Evolutionary conservation across 805 yeast species (phyloP), one percentile per base, ranked within the genome.

Genomic region (Vanderwaltozyma tropicalis): DNA sequence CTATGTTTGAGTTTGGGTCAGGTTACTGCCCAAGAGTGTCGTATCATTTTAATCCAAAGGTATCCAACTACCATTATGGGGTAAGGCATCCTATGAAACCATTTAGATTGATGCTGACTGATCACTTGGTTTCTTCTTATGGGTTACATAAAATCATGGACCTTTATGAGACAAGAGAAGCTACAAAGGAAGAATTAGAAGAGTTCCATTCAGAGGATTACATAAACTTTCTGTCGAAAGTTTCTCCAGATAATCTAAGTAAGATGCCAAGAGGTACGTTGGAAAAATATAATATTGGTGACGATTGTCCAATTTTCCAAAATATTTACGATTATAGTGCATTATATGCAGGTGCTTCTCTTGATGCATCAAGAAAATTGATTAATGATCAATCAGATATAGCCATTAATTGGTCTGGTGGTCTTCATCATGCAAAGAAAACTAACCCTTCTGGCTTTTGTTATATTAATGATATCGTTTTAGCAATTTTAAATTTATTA

Each of bases 21-120:
- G 50, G 65, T 15, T 67, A 68, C 41, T 63, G 63, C 11, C 77
- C 79, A 3, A 63, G 74, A 52, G 95, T 87, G 1, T 84, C 95
- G 8, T 87, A 87, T 62, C 96, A 87, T 59, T 85, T 73, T 61
- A 87, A 87, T 58, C 83, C 87, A 19, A 76, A 79, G 37, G 94
- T 80, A 0, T 70, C 84, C 1, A 72, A 75, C 46, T 88, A 79
- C 60, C 96, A 88, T 53, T 88, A 84, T 59, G 98, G 98, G 14
- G 82, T 84, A 1, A 74, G 78, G 42, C 98, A 89, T 61, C 98
- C 98, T n/a, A 89, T 89, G 98, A 89, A 89, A 59, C 98, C 98
- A 13, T 85, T 88, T 59, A 67, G 98, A 46, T 67, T 92, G 44
- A 80, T 87, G 88, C 71, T 89, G 32, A 89, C 98, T 0, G 96